These are phyloP conservation scores for Exophiala sp. DNA, from an alignment of 2,329 filamentous ascomycete genomes.

Conservation along the genomic window DNA sequence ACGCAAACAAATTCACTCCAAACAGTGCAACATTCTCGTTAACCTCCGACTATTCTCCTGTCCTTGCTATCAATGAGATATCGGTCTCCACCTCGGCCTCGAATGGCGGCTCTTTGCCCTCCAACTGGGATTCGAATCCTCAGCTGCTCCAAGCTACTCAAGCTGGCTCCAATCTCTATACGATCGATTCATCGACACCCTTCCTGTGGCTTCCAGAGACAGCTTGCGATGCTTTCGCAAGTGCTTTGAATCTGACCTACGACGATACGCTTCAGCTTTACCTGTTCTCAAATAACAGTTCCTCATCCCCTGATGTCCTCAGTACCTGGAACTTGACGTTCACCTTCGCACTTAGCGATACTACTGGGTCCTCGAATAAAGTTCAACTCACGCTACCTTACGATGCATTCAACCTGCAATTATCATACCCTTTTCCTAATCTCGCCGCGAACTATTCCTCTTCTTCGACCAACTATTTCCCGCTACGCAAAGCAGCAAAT, in stretches of 20 bases:
- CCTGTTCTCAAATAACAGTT: slow-evolving; percentile 26
- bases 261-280: slow-evolving; percentile 37
- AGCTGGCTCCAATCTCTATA: slow-evolving; percentile 26
- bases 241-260: slow-evolving; percentile 36
- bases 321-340: slow-evolving; percentile 33
- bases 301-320: slow-evolving; percentile 29
- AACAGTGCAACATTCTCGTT: slow-evolving; percentile 32
- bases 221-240: slow-evolving; percentile 37
- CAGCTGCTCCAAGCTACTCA: slow-evolving; percentile 24
- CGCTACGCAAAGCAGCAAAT: slow-evolving; percentile 36
- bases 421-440: slow-evolving; percentile 35
- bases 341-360: slow-evolving; percentile 36
- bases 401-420: slow-evolving; percentile 38
- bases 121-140: slow-evolving; percentile 27
- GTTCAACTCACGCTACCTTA: slow-evolving; percentile 39
- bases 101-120: slow-evolving; percentile 11
- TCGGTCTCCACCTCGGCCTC: slow-evolving; percentile 25
- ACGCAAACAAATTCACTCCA: slow-evolving; percentile 31
- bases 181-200: slow-evolving; percentile 41
- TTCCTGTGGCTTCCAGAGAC: slow-evolving; percentile 39
- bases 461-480: slow-evolving; percentile 36
- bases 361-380: slow-evolving; percentile 27
- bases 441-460: slow-evolving; percentile 28
- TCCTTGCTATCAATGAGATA: slow-evolving; percentile 33
- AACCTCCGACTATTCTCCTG: slow-evolving; percentile 31